phyloP scores from a whole-genome alignment of 495 filamentous ascomycete species.

The Aspergillus saccharolyticus region DNA sequence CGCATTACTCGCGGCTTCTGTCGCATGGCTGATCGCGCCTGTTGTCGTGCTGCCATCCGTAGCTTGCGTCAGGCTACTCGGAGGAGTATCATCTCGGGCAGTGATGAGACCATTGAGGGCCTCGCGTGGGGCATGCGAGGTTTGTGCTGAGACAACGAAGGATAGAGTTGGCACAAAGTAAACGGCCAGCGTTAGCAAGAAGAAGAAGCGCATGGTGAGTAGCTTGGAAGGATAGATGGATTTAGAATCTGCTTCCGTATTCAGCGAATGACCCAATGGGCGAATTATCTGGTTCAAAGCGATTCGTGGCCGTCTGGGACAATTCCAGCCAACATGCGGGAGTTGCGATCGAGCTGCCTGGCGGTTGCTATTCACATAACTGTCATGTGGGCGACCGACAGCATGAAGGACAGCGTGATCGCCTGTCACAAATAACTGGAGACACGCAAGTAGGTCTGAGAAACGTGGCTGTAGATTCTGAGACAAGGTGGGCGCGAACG shows the following conservation, averaged over 20 bases:
- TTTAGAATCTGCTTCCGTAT: background rate
- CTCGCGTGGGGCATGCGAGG: slow-evolving; percentile 12
- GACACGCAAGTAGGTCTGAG: slow-evolving; percentile 7
- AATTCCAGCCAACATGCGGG: slow-evolving; percentile 3
- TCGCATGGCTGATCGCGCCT: slow-evolving; percentile 12
- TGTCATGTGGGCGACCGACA: background rate
- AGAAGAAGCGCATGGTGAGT: slow-evolving; percentile 14
- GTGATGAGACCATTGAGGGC: slow-evolving; percentile 9
- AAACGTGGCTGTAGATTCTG: slow-evolving; percentile 16
- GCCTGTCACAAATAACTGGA: background rate
- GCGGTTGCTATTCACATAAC: slow-evolving; percentile 8
- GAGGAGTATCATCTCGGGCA: slow-evolving; percentile 8
- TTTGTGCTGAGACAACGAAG: slow-evolving; percentile 12
- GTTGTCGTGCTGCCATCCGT: slow-evolving; percentile 5
- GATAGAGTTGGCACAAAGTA: slow-evolving; percentile 13
- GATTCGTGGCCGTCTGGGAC: background rate
- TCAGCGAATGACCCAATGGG: background rate
- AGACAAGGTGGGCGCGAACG: slow-evolving; percentile 6
- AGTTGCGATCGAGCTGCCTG: background rate
- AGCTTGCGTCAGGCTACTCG: slow-evolving; percentile 8
- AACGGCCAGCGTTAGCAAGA: slow-evolving; percentile 9
- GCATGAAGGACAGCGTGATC: background rate
- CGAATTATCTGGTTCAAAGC: background rate
- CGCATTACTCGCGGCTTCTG: slow-evolving; percentile 13
- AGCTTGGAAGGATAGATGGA: background rate